Evolutionary conservation across 2,329 filamentous ascomycete species (phyloP), one percentile per base, ranked within the genome.

Genomic region (Curvularia sp.): DNA sequence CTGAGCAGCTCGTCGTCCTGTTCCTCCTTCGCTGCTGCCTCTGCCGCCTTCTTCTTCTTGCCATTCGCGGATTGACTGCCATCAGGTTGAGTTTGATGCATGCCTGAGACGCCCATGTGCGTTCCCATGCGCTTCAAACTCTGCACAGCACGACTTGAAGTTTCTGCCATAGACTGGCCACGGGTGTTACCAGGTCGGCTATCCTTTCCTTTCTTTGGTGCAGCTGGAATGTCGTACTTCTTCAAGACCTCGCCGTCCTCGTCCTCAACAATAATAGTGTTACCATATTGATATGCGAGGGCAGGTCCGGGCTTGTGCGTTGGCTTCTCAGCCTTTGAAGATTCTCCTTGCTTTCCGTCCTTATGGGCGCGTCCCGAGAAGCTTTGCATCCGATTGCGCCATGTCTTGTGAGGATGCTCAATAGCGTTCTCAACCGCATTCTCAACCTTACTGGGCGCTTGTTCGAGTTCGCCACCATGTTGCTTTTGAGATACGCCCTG

Each of bases 231-330:
- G 63, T 93, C 88, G 72, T 93, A 93, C 56, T 91, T 89, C 80
- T 93, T 93, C 73, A 96, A 85, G 31, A 96, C 92, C 74, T 96
- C 92, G 43, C 91, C 91, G 67, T 93, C 89, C 75, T 91, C 89
- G 62, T 96, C 91, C 78, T 96, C 91, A 15, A 96, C 90, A 72
- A 96, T 94, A 64, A 96, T 92, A 80, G 91, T 93, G 73, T 92
- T 93, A 62, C 92, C 92, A 70, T 92, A 94, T 65, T 93, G 91
- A 73, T 93, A 96, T 5, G 91, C 91, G 48, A 89, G 82, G n/a
- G 92, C 92, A 12, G 91, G 90, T 55, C 90, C 89, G 64, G 85
- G 83, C 38, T 77, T 75, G 10, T 76, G 69, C 24, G 73, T 65
- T 31, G 73, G 63, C 55, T 77, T 75, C 10, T 76, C 68, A 33